These are phyloP conservation scores for Pseudopyrenochaeta lycopersici DNA, from an alignment of 2,329 filamentous ascomycete genomes.

Conservation along the genomic window DNA sequence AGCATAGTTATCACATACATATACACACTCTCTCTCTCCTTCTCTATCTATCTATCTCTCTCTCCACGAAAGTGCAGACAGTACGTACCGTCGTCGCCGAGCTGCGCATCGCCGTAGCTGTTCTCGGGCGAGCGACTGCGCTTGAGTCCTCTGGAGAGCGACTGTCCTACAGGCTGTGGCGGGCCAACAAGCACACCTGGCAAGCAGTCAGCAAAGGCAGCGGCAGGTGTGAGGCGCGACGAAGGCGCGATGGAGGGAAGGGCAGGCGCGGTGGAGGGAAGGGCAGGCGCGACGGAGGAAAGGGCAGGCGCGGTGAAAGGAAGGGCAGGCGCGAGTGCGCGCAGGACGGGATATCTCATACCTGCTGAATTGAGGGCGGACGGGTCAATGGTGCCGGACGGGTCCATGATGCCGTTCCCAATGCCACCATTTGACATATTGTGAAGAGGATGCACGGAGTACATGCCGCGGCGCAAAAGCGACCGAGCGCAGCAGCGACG, in stretches of 20 bases:
- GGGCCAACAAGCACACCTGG: conserved; percentile 42
- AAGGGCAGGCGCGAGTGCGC: background rate
- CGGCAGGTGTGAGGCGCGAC: conserved; percentile 24
- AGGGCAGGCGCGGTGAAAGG: too few relatives aligned
- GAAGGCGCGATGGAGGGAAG: conserved; percentile 6
- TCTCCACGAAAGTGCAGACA: too few relatives aligned
- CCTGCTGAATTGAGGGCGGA: conserved; percentile 50
- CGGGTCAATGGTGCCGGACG: conserved; percentile 53
- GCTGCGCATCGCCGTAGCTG: conserved; percentile 42
- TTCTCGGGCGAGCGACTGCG: conserved; percentile 53
- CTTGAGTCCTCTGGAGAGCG: conserved; percentile 50
- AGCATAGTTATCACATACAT: conserved; percentile 16
- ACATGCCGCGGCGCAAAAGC: conserved; percentile 51
- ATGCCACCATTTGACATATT: conserved; percentile 51
- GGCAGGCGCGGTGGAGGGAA: too few relatives aligned
- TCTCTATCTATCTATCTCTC: too few relatives aligned
- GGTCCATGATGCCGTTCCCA: conserved; percentile 52
- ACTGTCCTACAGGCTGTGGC: conserved; percentile 42
- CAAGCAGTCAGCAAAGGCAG: conserved; percentile 35
- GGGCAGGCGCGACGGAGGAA: conserved; percentile 4
- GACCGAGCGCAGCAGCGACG: conserved; percentile 39
- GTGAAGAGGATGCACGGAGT: conserved; percentile 50
- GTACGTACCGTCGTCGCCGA: conserved; percentile 46
- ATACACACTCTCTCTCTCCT: too few relatives aligned
- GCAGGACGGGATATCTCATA: conserved; percentile 24